Conservation (phyloP, 768 basidiomycete genomes). For the Podaxis mareebaensis region DNA sequence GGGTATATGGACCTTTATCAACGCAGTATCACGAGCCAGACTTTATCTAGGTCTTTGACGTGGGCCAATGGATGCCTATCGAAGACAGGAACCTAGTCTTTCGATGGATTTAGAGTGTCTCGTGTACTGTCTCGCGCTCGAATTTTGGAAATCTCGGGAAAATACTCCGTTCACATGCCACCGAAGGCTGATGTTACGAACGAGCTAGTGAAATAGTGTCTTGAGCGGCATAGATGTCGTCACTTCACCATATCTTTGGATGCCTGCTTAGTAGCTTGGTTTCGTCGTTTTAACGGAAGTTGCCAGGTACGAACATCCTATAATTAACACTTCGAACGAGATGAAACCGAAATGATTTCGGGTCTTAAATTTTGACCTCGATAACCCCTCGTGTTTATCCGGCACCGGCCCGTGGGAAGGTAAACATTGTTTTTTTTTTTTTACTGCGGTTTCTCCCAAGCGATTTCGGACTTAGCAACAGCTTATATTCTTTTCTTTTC, state of each 20-base stretch:
- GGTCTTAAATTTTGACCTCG: not conserved
- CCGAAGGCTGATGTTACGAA: not conserved
- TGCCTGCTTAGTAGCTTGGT: not conserved
- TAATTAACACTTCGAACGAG: not conserved
- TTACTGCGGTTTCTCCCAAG: not conserved
- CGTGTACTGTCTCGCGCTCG: not conserved
- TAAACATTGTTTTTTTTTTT: not conserved
- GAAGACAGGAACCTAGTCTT: not conserved
- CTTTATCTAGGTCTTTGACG: not conserved
- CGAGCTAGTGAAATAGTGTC: not conserved
- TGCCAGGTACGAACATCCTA: not conserved
- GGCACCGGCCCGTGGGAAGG: not conserved
- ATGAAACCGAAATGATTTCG: constrained; percentile 5
- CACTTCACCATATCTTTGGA: not conserved
- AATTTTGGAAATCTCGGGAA: constrained; percentile 1
- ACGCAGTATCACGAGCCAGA: not conserved
- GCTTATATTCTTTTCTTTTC: not conserved
- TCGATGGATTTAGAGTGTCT: constrained; percentile 2
- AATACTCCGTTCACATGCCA: not conserved
- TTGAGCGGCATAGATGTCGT: not conserved
- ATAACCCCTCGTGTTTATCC: constrained; percentile 3
- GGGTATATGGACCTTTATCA: not conserved
- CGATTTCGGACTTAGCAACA: not conserved
- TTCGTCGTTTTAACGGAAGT: not conserved
- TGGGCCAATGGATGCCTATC: constrained; percentile 8